phyloP scores from a whole-genome alignment of 768 basidiomycete genomes.

The Boletus sp. region DNA sequence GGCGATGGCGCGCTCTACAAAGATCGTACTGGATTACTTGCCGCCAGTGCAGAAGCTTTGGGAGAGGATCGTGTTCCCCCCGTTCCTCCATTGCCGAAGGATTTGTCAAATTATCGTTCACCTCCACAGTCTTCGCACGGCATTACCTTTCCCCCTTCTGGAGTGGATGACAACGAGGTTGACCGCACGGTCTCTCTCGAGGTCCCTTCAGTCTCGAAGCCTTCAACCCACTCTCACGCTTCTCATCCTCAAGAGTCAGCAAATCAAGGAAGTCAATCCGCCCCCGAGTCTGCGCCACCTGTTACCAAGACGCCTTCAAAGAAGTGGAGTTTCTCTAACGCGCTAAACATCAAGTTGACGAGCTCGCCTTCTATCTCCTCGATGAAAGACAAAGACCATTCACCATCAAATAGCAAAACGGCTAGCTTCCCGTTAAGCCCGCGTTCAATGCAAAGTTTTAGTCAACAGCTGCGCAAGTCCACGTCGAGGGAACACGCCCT shows the following conservation, averaged over 20 bases:
- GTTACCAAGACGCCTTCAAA: conserved; percentile 82
- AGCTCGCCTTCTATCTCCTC: conserved; percentile 63
- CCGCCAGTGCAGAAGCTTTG: conserved; percentile 53
- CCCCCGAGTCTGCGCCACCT: conserved; percentile 44
- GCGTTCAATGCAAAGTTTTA: conserved; percentile 58
- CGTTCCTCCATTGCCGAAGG: conserved; percentile 91
- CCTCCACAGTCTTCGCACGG: conserved; percentile 61
- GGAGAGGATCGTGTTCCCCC: conserved; percentile 80
- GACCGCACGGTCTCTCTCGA: conserved; percentile 53
- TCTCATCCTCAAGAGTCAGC: conserved; percentile 41
- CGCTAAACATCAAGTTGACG: conserved; percentile 72
- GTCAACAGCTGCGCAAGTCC: conserved; percentile 67
- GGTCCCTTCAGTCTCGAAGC: conserved; percentile 39
- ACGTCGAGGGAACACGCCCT: conserved; percentile 62
- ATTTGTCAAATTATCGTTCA: conserved; percentile 73
- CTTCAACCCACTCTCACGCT: conserved; percentile 24
- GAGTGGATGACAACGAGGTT: conserved; percentile 44
- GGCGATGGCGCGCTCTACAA: conserved; percentile 58
- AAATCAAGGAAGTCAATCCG: conserved; percentile 36
- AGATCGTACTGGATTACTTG: conserved; percentile 66
- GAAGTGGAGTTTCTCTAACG: conserved; percentile 94
- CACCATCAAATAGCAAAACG: conserved; percentile 40
- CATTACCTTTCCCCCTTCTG: conserved; percentile 47
- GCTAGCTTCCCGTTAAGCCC: conserved; percentile 64
- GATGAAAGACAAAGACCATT: conserved; percentile 43